Percentiles rank a stretch among this genome's conserved stretches.
Conservation (phyloP, 345 rosid species). For the Carallia brachiata region DNA sequence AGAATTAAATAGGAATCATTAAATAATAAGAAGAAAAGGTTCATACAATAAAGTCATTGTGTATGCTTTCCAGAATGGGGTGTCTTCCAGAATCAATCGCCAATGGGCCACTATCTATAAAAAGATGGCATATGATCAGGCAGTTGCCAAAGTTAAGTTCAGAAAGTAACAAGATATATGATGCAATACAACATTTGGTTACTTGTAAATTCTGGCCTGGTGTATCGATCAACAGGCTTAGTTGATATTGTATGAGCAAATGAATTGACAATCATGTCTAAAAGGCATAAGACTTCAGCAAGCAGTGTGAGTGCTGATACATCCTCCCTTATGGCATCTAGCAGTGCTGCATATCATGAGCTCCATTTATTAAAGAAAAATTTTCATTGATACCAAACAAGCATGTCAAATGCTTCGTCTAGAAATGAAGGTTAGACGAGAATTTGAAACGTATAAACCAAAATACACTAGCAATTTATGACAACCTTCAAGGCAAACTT, state of each 20-base stretch:
- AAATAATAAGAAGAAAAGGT: slow-evolving; percentile 5
- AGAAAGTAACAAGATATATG: background rate
- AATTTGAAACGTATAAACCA: slow-evolving; percentile 7
- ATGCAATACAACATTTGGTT: slow-evolving; percentile 16
- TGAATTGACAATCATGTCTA: slow-evolving; percentile 95
- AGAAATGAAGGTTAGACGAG: background rate
- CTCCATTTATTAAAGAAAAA: slow-evolving; percentile 4
- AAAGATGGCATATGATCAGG: slow-evolving; percentile 19
- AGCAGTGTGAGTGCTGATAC: slow-evolving; percentile 75
- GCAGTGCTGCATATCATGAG: slow-evolving; percentile 53
- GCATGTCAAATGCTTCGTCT: background rate
- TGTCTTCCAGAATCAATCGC: slow-evolving; percentile 97
- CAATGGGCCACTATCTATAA: slow-evolving; percentile 77
- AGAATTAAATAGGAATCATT: slow-evolving; percentile 1
- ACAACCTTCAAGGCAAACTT: slow-evolving; percentile 93
- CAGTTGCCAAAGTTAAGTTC: slow-evolving; percentile 9
- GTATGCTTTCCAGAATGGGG: slow-evolving; percentile 88
- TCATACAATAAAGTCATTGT: slow-evolving; percentile 73
- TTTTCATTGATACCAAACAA: background rate
- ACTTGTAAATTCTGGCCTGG: slow-evolving; percentile 88
- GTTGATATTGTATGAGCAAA: slow-evolving; percentile 87
- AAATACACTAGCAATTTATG: slow-evolving; percentile 3
- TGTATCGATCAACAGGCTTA: slow-evolving; percentile 77
- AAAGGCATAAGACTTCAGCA: slow-evolving; percentile 88
- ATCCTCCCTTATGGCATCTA: slow-evolving; percentile 78